Base-by-base conservation (phyloP, 306 rosid genomes). In the Luffa acutangula region DNA sequence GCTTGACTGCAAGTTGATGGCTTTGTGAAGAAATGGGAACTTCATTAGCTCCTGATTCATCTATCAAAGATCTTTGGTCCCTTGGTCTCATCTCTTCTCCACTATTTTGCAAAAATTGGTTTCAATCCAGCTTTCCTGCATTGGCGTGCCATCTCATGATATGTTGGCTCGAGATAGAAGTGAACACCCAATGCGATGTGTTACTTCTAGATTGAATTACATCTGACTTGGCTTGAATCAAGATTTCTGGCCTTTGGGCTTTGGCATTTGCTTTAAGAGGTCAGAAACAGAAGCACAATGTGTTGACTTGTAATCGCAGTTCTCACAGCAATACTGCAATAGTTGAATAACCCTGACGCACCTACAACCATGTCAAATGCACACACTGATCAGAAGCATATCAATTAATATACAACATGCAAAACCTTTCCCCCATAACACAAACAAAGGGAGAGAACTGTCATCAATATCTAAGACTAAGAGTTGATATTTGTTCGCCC, bases 221-320 rank as follows among this genome's bases (percentile, higher is more conserved):
- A 45, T 14, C 76, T 10, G 54, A 4, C 25, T 31, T 14, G 58
- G 3, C 20, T 73, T 31, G 59, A 15, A 73, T 73, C 48, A 52
- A 75, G 48, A 34, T 17, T 34, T 52, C 63, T 75, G 63, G 25
- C 64, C 42, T 33, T 72, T 78, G 17, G 58, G 83, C 82, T 89
- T 89, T 9, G 95, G 82, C 74, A 81, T 89, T 80, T 89, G 97
- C 85, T 88, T 93, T 83, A 95, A 78, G 79, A 95, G 93, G 75
- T 85, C 92, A 31, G 96, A 89, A 81, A 95, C 92, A 41, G 97
- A 95, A 87, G 88, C 98, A 78, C 97, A 95, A 83, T 95, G 99
- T 15, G 96, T 93, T 54, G 97, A 93, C 39, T 89, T 88, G 83
- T 91, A 82, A 43, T 89, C 53, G 56, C 93, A 87, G 80, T 86